Percentiles rank a stretch among this genome's conserved stretches.
phyloP scores from a whole-genome alignment of 2,329 filamentous ascomycete genomes.

The Venturia pyrina region DNA sequence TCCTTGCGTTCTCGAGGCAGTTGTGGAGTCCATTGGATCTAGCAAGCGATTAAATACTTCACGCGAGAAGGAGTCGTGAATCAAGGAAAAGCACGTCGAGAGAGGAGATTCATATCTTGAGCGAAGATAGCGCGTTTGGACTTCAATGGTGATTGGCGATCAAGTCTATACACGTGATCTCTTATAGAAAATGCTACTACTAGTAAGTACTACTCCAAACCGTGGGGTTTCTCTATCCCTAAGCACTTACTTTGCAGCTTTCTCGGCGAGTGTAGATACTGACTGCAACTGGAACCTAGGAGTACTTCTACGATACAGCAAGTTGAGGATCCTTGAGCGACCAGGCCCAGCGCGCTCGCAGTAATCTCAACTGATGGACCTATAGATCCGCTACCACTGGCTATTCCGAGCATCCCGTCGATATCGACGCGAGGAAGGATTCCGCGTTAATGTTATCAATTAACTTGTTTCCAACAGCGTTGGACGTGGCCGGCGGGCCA shows the following conservation, averaged over 20 bases:
- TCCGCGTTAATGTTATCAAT: not conserved
- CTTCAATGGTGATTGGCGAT: too few relatives aligned
- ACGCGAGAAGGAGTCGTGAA: too few relatives aligned
- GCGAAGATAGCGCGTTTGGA: not conserved
- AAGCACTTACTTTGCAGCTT: too few relatives aligned
- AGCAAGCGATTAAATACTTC: not conserved
- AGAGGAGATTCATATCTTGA: not conserved
- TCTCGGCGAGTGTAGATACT: too few relatives aligned
- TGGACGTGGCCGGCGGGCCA: not conserved
- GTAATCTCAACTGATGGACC: not conserved
- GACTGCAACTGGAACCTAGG: too few relatives aligned
- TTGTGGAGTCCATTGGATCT: not conserved
- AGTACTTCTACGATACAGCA: too few relatives aligned
- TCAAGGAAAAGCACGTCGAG: not conserved
- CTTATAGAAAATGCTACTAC: too few relatives aligned
- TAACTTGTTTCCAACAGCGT: not conserved
- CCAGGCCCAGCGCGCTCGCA: not conserved
- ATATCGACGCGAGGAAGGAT: not conserved
- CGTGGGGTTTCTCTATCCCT: too few relatives aligned
- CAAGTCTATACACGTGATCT: not conserved
- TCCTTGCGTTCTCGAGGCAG: not conserved
- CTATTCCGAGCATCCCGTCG: not conserved
- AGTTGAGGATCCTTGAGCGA: not conserved
- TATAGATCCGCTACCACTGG: too few relatives aligned
- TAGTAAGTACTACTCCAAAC: too few relatives aligned